phyloP scores from a whole-genome alignment of 1,284 basidiomycete species.

The Sporisorium iseilematis-ciliati region DNA sequence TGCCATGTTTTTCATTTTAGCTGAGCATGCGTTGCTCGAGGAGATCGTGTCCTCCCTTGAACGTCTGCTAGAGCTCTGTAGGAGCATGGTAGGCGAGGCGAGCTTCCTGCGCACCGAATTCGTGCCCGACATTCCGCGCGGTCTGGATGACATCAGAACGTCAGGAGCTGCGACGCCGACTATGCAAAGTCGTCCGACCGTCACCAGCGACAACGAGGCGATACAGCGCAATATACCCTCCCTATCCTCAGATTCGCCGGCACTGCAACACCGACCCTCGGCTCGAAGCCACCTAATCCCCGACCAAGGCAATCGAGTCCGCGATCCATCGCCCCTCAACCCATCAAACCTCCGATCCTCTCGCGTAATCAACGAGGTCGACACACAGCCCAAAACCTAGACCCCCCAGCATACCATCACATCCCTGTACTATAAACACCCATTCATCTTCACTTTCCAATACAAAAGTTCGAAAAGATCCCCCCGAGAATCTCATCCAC shows the following conservation, averaged over 20 bases:
- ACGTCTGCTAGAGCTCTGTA: constrained; percentile 50
- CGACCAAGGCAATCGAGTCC: neutral
- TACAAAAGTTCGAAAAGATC: constrained; percentile 77
- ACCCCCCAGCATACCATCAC: neutral
- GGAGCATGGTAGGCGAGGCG: constrained; percentile 60
- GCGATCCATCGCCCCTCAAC: constrained; percentile 15
- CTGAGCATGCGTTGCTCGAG: constrained; percentile 61
- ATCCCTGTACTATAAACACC: neutral
- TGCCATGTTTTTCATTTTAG: constrained; percentile 60
- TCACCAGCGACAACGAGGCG: neutral
- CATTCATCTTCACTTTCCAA: constrained; percentile 47
- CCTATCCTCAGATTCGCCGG: neutral
- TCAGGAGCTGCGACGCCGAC: constrained; percentile 16
- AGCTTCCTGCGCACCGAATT: constrained; percentile 50
- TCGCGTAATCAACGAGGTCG: neutral
- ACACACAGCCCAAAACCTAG: too few relatives aligned
- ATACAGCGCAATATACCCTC: neutral
- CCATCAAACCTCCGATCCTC: constrained; percentile 19
- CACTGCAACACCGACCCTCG: neutral
- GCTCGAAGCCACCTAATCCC: constrained; percentile 6
- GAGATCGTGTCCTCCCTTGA: constrained; percentile 57
- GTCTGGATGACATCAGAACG: constrained; percentile 14
- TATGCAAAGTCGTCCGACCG: neutral
- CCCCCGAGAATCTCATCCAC: constrained; percentile 83
- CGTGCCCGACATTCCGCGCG: constrained; percentile 18